Conservation (phyloP, 2,329 filamentous ascomycete species). For the Cladophialophora exuberans region DNA sequence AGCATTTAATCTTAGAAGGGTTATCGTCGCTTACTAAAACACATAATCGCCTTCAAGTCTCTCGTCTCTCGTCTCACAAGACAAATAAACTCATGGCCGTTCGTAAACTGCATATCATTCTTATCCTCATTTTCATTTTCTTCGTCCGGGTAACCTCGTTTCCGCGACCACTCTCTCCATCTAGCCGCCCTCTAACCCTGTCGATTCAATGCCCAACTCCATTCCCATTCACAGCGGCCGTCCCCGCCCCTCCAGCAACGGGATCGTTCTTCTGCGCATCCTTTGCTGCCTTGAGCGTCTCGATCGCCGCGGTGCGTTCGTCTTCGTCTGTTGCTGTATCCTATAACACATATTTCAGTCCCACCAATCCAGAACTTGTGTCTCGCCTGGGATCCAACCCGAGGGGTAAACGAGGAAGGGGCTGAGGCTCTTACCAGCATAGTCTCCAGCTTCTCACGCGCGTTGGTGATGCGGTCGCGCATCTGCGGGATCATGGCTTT, state of each 20-base stretch:
- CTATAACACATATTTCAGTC: conserved; percentile 32
- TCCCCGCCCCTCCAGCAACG: conserved; percentile 32
- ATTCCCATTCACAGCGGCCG: not conserved
- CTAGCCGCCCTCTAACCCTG: no score
- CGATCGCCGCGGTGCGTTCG: conserved; percentile 59
- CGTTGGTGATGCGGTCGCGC: conserved; percentile 69
- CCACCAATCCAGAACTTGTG: not conserved
- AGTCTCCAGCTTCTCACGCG: conserved; percentile 73
- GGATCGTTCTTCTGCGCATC: conserved; percentile 33
- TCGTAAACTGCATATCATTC: no score
- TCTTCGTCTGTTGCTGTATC: conserved; percentile 49
- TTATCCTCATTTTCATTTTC: no score
- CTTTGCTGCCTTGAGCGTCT: conserved; percentile 57
- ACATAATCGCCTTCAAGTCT: no score
- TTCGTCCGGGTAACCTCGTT: no score
- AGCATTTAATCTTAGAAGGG: no score
- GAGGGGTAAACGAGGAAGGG: not conserved
- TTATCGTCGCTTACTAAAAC: no score
- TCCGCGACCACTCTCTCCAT: no score
- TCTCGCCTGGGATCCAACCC: not conserved
- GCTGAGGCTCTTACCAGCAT: conserved; percentile 63
- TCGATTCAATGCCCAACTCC: no score
- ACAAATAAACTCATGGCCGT: no score
- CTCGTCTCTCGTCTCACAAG: no score
- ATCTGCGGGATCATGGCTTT: conserved; percentile 78